Evolutionary conservation across 169 alveolate genomes (phyloP).

Genomic region (Cryptosporidium muris): DNA sequence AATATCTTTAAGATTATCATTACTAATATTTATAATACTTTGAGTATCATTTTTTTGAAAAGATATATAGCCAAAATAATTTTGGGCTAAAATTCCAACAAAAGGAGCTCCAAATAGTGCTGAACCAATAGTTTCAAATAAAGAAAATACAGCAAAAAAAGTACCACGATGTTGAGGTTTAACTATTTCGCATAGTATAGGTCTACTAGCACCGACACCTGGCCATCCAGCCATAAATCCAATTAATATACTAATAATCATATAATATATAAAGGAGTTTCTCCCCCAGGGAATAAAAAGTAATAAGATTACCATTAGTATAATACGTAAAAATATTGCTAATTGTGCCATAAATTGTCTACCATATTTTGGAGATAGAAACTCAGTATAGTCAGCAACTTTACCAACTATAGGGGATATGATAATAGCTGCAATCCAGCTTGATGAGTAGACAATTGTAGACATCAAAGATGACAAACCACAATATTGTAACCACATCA

Average conservation of each 20-base stretch:
- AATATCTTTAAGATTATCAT: conserved; percentile 3
- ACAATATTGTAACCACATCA: conserved; percentile 78
- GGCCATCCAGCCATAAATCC: conserved; percentile 80
- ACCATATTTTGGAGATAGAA: conserved; percentile 72
- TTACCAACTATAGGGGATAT: conserved; percentile 77
- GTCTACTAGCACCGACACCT: conserved; percentile 76
- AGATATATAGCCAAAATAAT: conserved; percentile 47
- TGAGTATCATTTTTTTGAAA: conserved; percentile 32
- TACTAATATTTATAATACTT: neutral
- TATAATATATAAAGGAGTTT: conserved; percentile 69
- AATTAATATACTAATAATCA: conserved; percentile 73
- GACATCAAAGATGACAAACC: conserved; percentile 75
- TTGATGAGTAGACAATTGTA: conserved; percentile 73
- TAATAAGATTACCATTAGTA: conserved; percentile 72
- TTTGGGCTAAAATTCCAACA: conserved; percentile 67
- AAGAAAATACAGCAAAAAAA: conserved; percentile 74
- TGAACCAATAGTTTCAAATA: conserved; percentile 76
- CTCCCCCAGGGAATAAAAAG: conserved; percentile 76
- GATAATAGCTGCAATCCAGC: conserved; percentile 77
- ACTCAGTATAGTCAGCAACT: conserved; percentile 74
- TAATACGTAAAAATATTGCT: conserved; percentile 73
- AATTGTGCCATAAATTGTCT: conserved; percentile 76
- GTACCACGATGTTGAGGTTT: conserved; percentile 76
- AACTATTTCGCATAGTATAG: conserved; percentile 76
- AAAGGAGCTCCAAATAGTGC: conserved; percentile 76